Evolutionary conservation across 2,329 filamentous ascomycete species (phyloP), one percentile per base, ranked within the genome.

Genomic region (Tothia fuscella): DNA sequence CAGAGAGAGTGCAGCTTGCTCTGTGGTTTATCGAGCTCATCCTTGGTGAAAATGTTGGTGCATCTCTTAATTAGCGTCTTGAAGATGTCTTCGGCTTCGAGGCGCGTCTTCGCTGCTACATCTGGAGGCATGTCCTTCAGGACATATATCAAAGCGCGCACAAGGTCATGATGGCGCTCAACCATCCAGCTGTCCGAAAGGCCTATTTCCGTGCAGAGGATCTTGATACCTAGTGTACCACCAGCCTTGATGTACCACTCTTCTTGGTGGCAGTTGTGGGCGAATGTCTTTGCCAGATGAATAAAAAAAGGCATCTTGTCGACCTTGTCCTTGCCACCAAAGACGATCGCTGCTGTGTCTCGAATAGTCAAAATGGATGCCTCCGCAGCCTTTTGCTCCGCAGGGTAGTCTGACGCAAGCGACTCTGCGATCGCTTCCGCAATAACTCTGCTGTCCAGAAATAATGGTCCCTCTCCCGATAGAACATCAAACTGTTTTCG

Each of bases 221-320:
- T 80, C 53, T 84, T 81, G 53, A 99, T 95, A 42, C 93, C 93
- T 16, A 89, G 66, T 41, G 83, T 88, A 29, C 91, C 91, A 37
- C 89, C 91, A 28, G 87, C 83, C 62, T 99, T 98, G 40, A 88
- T 88, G 56, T 94, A 98, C 91, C 93, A 99, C 53, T 98, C 91
- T 58, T 98, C 89, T 53, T 91, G 87, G 53, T 95, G 88, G 58
- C 91, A 98, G 49, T 85, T 87, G 57, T 98, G 91, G 51, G 85
- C 91, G 57, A 96, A 94, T 1, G 79, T 80, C 46, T 78, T 82
- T 29, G 82, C 80, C 5, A 98, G 69, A 53, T 89, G 80, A 45
- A 72, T 73, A 63, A 98, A 98, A 61, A 98, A 85, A 1, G 81
- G 77, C 6, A 98, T 70, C 43, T 78, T 78, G 25, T 83, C 76